Conservation (phyloP, 1,284 basidiomycete species). For the Sphaerobolus stellatus region DNA sequence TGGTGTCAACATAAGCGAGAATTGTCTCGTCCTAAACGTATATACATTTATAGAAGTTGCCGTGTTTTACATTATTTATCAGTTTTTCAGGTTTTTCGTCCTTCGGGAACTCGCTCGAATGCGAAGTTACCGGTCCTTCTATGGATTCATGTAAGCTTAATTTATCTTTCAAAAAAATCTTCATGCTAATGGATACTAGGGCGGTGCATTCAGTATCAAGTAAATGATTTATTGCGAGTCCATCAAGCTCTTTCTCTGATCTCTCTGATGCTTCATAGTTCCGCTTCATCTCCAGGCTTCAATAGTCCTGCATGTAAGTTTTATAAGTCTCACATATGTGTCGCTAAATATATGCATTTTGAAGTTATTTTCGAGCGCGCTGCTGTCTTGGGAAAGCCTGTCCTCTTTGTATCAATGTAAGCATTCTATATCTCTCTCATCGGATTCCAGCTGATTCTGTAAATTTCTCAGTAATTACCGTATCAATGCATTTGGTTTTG, state of each 20-base stretch:
- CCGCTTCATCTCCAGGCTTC: constrained; percentile 32
- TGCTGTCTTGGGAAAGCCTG: constrained; percentile 45
- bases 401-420: constrained; percentile 56
- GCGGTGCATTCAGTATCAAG: constrained; percentile 26
- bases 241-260: neutral
- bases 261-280: neutral
- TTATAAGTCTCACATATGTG: neutral
- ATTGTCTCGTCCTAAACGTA: constrained; percentile 57
- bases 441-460: neutral
- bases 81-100: constrained; percentile 30
- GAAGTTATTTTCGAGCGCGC: constrained; percentile 54
- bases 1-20: constrained; percentile 51
- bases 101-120: constrained; percentile 31
- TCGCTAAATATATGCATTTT: too few relatives aligned
- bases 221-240: neutral
- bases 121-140: constrained; percentile 48
- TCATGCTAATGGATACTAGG: constrained; percentile 25
- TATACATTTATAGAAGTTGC: constrained; percentile 11
- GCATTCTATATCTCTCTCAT: constrained; percentile 17
- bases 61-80: neutral
- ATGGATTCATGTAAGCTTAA: constrained; percentile 51
- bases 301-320: constrained; percentile 48
- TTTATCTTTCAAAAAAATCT: neutral
- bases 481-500: constrained; percentile 59
- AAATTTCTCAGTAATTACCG: constrained; percentile 49